A percentile compares a stretch with the other conserved stretches of the same genome.
Evolutionary conservation across 1,139 yeast species (phyloP).

Genomic region (Tardiomyces depauwii): DNA sequence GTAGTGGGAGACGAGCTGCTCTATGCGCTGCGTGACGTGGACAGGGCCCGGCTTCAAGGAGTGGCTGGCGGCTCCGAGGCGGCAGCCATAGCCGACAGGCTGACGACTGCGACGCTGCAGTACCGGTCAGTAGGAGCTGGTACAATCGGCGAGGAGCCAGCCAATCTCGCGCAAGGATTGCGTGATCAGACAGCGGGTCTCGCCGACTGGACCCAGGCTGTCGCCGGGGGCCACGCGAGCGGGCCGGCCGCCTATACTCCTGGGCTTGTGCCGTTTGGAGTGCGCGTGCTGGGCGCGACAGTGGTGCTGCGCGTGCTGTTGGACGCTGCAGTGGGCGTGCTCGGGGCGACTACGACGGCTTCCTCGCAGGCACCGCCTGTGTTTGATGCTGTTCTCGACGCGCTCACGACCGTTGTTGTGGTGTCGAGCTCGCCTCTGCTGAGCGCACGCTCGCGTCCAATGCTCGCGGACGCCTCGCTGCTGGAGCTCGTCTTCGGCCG

Average conservation of each 20-base stretch:
- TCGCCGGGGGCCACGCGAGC: constrained; percentile 12
- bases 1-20: not conserved
- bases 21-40: not conserved
- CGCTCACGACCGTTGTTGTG: not conserved
- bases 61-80: not conserved
- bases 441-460: not conserved
- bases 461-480: not conserved
- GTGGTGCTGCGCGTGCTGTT: constrained; percentile 14
- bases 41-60: not conserved
- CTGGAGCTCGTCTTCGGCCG: not conserved
- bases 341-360: not conserved
- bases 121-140: not conserved
- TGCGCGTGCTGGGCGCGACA: constrained; percentile 48
- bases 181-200: constrained; percentile 14
- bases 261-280: constrained; percentile 44
- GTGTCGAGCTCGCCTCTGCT: not conserved
- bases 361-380: not conserved
- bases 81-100: not conserved
- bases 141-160: not conserved
- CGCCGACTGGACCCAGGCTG: constrained; percentile 16
- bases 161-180: not conserved
- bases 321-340: constrained; percentile 14
- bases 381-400: not conserved
- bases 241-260: constrained; percentile 25
- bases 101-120: not conserved